Conservation (phyloP, 1,284 basidiomycete genomes). For the Hemileia vastatrix region DNA sequence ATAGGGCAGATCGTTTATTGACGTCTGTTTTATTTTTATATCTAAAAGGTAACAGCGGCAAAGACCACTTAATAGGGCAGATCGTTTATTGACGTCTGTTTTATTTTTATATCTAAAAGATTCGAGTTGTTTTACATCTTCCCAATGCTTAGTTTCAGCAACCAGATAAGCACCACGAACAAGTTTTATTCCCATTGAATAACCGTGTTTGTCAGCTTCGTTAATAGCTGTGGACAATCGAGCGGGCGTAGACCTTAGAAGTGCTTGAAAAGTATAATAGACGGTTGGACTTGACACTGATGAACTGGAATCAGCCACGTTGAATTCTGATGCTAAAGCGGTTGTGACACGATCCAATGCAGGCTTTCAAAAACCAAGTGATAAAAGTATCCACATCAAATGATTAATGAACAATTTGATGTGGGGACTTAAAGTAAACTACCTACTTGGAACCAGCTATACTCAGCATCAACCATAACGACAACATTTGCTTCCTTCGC, state of each 20-base stretch:
- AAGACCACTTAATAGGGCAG: too few species aligned
- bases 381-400: neutral
- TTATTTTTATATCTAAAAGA: too few species aligned
- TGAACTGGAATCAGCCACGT: neutral
- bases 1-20: too few species aligned
- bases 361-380: neutral
- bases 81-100: too few species aligned
- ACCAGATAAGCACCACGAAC: conserved; percentile 17
- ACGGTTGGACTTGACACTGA: conserved; percentile 4
- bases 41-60: too few species aligned
- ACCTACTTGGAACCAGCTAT: conserved; percentile 23
- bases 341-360: conserved; percentile 16
- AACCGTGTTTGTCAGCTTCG: neutral
- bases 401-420: neutral
- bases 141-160: conserved; percentile 10
- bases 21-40: too few species aligned
- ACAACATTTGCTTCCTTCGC: conserved; percentile 12
- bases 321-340: conserved; percentile 13
- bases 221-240: conserved; percentile 1
- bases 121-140: too few species aligned
- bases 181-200: conserved; percentile 15
- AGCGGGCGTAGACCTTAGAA: conserved; percentile 7
- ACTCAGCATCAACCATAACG: conserved; percentile 19
- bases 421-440: too few species aligned
- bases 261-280: conserved; percentile 18